phyloP scores from a whole-genome alignment of 495 filamentous ascomycete species.

The Tuber borchii region DNA sequence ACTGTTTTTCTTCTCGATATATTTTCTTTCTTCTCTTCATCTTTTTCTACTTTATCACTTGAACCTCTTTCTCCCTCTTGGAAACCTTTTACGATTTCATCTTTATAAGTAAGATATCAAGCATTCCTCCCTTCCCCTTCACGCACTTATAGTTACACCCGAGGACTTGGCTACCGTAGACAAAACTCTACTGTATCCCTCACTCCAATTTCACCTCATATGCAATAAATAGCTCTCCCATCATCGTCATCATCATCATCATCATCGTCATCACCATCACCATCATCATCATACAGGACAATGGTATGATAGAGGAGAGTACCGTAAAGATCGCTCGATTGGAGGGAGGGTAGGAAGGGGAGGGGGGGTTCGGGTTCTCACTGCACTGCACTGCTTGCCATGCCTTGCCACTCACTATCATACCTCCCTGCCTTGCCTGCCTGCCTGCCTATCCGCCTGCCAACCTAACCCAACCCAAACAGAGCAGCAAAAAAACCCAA shows the following conservation, averaged over 20 bases:
- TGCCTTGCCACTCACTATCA: too few species aligned
- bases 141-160: background rate
- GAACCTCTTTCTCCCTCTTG: background rate
- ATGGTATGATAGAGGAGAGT: background rate
- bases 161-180: background rate
- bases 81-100: background rate
- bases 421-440: too few species aligned
- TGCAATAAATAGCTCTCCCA: conserved; percentile 2
- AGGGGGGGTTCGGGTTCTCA: too few species aligned
- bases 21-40: background rate
- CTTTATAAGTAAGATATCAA: background rate
- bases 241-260: background rate
- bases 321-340: background rate
- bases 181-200: background rate
- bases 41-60: background rate
- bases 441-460: too few species aligned
- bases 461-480: background rate
- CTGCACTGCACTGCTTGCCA: too few species aligned
- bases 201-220: background rate
- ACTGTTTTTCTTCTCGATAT: background rate
- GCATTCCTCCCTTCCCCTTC: background rate
- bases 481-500: background rate
- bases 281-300: background rate
- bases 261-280: background rate
- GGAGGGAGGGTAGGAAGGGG: too few species aligned